These are phyloP conservation scores for Apiospora malaysiana DNA, from an alignment of 2,329 filamentous ascomycete species.

Conservation along the genomic window DNA sequence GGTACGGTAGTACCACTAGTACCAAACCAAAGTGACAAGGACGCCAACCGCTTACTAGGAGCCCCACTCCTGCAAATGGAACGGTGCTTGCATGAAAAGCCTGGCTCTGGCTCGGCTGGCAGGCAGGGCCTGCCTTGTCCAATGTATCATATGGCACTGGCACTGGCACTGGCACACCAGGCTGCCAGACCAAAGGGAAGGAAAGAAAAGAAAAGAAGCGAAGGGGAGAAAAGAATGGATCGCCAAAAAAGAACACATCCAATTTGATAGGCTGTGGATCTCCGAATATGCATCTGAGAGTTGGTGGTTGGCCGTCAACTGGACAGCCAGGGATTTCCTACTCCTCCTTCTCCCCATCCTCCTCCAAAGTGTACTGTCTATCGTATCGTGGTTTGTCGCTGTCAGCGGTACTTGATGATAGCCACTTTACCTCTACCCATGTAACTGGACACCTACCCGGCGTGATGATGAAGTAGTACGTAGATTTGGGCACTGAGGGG, in stretches of 20 bases:
- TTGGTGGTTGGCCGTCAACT: neutral
- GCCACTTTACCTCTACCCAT: neutral
- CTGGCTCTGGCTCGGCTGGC: neutral
- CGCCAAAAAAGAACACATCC: neutral
- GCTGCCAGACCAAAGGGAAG: neutral
- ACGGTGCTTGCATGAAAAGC: constrained; percentile 18
- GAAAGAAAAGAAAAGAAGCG: neutral
- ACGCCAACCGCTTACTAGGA: constrained; percentile 12
- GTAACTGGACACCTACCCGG: neutral
- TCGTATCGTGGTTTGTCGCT: constrained; percentile 1
- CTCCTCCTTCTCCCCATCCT: neutral
- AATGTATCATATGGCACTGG: constrained; percentile 13
- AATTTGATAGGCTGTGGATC: constrained; percentile 13
- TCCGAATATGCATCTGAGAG: neutral
- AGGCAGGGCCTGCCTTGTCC: neutral
- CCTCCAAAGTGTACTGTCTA: neutral
- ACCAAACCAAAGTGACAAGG: neutral
- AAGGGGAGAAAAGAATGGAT: constrained; percentile 1
- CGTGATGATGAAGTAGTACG: neutral
- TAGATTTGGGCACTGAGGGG: neutral
- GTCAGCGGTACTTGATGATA: neutral
- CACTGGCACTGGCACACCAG: neutral
- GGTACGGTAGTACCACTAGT: too few relatives aligned
- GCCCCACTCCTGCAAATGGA: constrained; percentile 8
- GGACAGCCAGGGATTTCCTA: neutral